Conservation (phyloP, 2,329 filamentous ascomycete genomes). For the Verticillium albo-atrum region DNA sequence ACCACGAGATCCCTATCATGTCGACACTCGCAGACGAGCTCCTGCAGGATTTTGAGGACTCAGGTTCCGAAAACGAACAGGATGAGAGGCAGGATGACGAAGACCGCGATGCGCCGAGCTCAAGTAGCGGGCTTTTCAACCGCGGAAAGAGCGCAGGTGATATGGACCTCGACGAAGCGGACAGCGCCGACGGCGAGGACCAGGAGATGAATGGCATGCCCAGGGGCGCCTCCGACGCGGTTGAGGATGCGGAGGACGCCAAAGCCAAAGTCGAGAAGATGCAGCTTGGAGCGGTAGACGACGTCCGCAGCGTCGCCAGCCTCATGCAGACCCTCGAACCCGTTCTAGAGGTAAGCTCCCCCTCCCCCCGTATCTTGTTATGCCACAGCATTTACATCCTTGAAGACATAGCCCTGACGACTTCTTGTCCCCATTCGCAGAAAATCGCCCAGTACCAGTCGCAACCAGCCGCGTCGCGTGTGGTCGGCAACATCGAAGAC, state of each 20-base stretch:
- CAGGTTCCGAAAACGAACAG: constrained; percentile 69
- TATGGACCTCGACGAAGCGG: constrained; percentile 57
- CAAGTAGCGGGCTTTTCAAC: constrained; percentile 20
- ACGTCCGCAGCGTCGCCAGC: constrained; percentile 73
- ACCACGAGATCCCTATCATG: constrained; percentile 45
- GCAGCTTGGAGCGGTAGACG: constrained; percentile 67
- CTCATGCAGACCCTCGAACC: constrained; percentile 80
- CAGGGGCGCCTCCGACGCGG: constrained; percentile 38
- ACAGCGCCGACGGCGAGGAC: constrained; percentile 55
- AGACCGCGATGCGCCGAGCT: constrained; percentile 17
- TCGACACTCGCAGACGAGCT: constrained; percentile 91
- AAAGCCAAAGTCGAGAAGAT: constrained; percentile 81
- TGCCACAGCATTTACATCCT: constrained; percentile 58
- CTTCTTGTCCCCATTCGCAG: constrained; percentile 51
- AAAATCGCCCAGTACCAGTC: constrained; percentile 76
- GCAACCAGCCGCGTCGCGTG: constrained; percentile 59
- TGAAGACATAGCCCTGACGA: constrained; percentile 64
- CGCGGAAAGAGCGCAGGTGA: constrained; percentile 30
- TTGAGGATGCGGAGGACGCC: constrained; percentile 62
- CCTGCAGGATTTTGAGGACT: constrained; percentile 85
- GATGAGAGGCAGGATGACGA: constrained; percentile 48
- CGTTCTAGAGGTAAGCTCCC: constrained; percentile 69
- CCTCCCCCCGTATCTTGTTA: constrained; percentile 7
- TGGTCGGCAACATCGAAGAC: constrained; percentile 81
- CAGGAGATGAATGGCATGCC: constrained; percentile 47